Base-by-base conservation (phyloP, 2,329 filamentous ascomycete genomes). In the Trichothecium sympodiale region DNA sequence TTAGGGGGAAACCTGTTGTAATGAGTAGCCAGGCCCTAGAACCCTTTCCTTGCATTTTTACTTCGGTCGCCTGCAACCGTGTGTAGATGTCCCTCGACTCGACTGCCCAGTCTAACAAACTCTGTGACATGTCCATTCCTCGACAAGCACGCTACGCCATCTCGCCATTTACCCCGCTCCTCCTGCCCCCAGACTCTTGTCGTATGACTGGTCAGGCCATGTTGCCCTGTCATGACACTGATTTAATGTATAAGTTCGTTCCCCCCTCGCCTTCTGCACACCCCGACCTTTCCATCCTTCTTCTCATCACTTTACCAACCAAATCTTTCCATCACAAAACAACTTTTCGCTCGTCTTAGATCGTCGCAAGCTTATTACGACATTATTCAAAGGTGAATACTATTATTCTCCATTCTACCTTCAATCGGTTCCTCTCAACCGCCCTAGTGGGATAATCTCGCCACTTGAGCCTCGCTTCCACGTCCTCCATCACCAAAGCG, bases 121-220 rank as follows among this genome's bases (percentile, higher is more conserved):
- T 4, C 12, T 17, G 15, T 15, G 15, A 4, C 12, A 8, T 31
- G 16, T 13, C 27, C 26, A 17, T 26, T 26, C 15, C 20, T 18
- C 9, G n/a, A 15, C 28, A 23, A 25, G 12, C 12, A 27, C 30
- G 13, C 14, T 34, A 17, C 25, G 31, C 23, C 30, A 33, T 38
- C 20, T 25, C 6, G 20, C 20, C 20, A 25, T 30, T 34, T 38
- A 38, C 36, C 36, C 36, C 36, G 36, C 36, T 38, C 29, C 20
- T 13, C 16, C 9, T 17, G 30, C 9, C 34, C 28, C 28, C 17
- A 15, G 29, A 8, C 17, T 17, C 12, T 26, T 28, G 17, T 32
- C 29, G 10, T 15, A 13, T 28, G 16, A 23, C 35, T 31, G n/a
- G 35, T 31, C 28, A 29, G 26, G 9, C 28, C 13, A 15, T 17